Evolutionary conservation across 345 rosid genomes (phyloP).

Genomic region (Gossypium bickii): DNA sequence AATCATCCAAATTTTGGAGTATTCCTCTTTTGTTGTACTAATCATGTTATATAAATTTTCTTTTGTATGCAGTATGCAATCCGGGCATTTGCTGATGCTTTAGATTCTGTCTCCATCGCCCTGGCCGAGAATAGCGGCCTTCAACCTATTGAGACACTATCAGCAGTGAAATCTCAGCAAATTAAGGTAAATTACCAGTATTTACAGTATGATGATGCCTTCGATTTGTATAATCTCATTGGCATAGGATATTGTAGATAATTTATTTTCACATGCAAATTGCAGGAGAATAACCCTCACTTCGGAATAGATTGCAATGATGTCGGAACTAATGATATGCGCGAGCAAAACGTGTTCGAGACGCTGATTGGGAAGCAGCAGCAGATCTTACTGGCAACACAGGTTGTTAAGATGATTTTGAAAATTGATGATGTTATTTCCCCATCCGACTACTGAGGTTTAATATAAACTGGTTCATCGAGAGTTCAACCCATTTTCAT

Average conservation of each 20-base stretch:
- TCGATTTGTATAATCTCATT: not conserved
- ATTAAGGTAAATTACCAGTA: conserved; percentile 46
- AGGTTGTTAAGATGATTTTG: conserved; percentile 94
- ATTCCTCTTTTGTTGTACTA: not conserved
- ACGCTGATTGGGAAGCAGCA: conserved; percentile 94
- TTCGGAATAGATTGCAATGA: conserved; percentile 93
- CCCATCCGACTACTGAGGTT: conserved; percentile 58
- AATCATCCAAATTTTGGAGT: not conserved
- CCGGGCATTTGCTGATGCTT: conserved; percentile 86
- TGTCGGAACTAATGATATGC: conserved; percentile 90
- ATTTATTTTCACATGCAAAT: not conserved
- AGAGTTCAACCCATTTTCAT: conserved; percentile 8
- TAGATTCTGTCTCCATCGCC: conserved; percentile 85
- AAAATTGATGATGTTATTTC: conserved; percentile 98
- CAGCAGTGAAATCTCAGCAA: conserved; percentile 93
- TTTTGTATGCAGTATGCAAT: conserved; percentile 71
- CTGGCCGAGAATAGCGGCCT: conserved; percentile 96
- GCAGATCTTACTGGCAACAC: conserved; percentile 94
- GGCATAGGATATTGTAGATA: not conserved
- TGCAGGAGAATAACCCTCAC: conserved; percentile 78
- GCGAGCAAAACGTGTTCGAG: conserved; percentile 84
- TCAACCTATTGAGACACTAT: conserved; percentile 89
- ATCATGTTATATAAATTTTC: not conserved
- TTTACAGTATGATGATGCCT: not conserved
- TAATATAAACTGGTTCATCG: conserved; percentile 11